phyloP scores from a whole-genome alignment of 352 stramenopile species.

The Globisporangium irregulare region DNA sequence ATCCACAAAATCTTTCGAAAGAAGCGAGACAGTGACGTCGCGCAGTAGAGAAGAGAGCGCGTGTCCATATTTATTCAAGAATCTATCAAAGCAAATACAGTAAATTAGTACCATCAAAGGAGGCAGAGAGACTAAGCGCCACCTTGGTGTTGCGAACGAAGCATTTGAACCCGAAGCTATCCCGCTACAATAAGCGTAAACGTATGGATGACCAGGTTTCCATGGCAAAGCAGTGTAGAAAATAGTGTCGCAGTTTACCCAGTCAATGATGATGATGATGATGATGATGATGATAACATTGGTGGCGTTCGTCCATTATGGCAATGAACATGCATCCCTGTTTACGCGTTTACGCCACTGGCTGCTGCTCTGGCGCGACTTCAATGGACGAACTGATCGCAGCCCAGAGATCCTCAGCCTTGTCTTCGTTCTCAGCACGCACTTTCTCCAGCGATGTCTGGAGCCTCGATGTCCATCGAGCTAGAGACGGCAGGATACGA shows the following conservation, averaged over 20 bases:
- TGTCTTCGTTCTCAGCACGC: slow-evolving; percentile 36
- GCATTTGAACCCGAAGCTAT: background rate
- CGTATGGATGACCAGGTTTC: background rate
- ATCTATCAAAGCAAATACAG: slow-evolving; percentile 8
- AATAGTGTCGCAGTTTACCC: background rate
- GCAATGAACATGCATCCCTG: background rate
- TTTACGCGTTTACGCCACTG: slow-evolving; percentile 21
- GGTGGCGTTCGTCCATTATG: background rate
- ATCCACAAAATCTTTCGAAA: slow-evolving; percentile 13
- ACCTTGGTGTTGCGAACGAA: background rate
- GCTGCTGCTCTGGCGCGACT: slow-evolving; percentile 6
- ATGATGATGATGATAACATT: background rate
- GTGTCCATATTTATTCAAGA: slow-evolving; percentile 15
- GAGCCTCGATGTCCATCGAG: slow-evolving; percentile 39
- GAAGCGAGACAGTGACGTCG: background rate
- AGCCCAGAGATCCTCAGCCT: slow-evolving; percentile 50
- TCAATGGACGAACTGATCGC: slow-evolving; percentile 30
- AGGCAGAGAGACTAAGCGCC: background rate
- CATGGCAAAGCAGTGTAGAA: background rate
- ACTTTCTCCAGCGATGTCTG: slow-evolving; percentile 33
- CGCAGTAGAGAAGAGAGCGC: background rate
- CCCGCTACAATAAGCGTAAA: background rate
- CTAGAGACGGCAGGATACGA: slow-evolving; percentile 25
- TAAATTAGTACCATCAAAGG: slow-evolving; percentile 22
- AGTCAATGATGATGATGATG: background rate